A percentile compares a stretch with the other conserved stretches of the same genome.
phyloP scores from a whole-genome alignment of 345 rosid species.

The Pistacia atlantica region DNA sequence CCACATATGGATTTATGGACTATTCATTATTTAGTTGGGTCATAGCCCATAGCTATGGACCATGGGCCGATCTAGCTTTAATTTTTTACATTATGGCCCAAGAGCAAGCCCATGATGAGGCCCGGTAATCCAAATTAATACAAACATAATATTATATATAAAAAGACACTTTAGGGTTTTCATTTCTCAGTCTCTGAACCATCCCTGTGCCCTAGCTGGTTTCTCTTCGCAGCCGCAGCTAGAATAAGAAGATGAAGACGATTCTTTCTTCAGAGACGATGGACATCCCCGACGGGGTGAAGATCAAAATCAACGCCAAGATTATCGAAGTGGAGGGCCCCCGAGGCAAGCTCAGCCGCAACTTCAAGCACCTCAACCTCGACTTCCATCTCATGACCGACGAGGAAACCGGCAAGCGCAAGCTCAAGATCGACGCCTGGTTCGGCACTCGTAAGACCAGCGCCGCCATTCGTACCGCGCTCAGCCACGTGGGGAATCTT shows the following conservation, averaged over 20 bases:
- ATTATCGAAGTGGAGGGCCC: constrained; percentile 59
- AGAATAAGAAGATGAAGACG: constrained; percentile 39
- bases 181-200: neutral
- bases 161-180: neutral
- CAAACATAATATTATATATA: too few species aligned
- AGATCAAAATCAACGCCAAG: constrained; percentile 51
- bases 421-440: constrained; percentile 62
- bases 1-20: neutral
- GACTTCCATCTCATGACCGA: constrained; percentile 57
- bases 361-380: constrained; percentile 65
- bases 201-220: neutral
- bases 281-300: constrained; percentile 59
- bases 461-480: constrained; percentile 60
- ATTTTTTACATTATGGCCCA: too few species aligned
- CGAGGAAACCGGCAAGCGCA: constrained; percentile 41
- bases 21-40: too few species aligned
- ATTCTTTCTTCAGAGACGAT: constrained; percentile 57
- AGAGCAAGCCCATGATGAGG: too few species aligned
- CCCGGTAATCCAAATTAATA: too few species aligned
- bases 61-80: too few species aligned
- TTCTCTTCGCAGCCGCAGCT: neutral
- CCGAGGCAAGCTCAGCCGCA: constrained; percentile 48
- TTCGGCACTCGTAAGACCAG: constrained; percentile 54
- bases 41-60: too few species aligned
- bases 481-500: constrained; percentile 68